Evolutionary conservation across 129 eudicot genomes (phyloP).

Genomic region (Flaveria sonorensis): DNA sequence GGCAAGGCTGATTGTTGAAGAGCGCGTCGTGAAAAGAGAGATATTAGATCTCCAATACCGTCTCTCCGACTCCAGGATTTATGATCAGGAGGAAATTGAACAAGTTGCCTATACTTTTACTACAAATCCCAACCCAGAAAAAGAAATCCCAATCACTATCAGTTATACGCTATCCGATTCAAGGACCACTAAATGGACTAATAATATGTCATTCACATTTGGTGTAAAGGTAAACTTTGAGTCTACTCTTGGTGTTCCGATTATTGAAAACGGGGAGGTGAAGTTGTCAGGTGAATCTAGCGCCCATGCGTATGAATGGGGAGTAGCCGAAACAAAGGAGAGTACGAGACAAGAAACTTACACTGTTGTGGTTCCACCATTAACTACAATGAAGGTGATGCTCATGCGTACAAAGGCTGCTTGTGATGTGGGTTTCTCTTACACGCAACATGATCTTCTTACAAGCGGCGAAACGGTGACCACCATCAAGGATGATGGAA

Average conservation of each 20-base stretch:
- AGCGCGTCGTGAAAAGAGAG: background rate
- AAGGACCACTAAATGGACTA: background rate
- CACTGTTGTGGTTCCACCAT: background rate
- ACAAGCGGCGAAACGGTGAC: background rate
- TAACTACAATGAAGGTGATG: background rate
- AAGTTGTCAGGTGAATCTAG: background rate
- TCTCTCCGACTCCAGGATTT: conserved; percentile 4
- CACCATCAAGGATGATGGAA: background rate
- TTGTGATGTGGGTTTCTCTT: conserved; percentile 12
- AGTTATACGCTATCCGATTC: too few relatives aligned
- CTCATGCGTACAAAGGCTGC: conserved; percentile 1
- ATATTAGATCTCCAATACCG: conserved; percentile 18
- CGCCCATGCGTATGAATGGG: background rate
- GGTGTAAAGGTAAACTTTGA: background rate
- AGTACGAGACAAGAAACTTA: background rate
- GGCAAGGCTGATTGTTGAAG: conserved; percentile 12
- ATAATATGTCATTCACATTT: background rate
- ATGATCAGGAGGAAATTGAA: background rate
- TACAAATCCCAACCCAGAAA: background rate
- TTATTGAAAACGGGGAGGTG: background rate
- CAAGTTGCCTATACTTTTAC: conserved; percentile 16
- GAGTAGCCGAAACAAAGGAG: background rate
- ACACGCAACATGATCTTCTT: conserved; percentile 16
- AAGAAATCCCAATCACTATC: background rate
- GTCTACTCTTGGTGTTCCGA: background rate